phyloP scores from a whole-genome alignment of 202 grass and related monocot genomes.

The Dendrocalamus latiflorus region DNA sequence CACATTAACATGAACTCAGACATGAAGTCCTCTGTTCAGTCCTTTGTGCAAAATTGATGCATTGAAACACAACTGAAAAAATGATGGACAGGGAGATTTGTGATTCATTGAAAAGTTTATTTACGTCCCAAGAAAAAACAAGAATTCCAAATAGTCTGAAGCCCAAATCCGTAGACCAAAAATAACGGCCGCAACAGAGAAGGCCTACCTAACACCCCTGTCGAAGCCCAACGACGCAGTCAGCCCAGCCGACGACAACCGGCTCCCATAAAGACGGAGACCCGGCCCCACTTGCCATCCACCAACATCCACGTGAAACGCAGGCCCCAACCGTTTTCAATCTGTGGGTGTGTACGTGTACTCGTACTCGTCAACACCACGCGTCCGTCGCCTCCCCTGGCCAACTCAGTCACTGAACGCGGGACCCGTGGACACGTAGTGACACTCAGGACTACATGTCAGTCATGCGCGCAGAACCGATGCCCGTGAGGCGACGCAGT shows the following conservation, averaged over 20 bases:
- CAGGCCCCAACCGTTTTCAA: conserved; percentile 22
- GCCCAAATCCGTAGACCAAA: too few relatives aligned
- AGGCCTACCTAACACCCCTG: background rate
- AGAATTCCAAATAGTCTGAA: too few relatives aligned
- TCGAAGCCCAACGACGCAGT: background rate
- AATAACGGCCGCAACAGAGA: background rate
- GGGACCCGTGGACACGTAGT: conserved; percentile 1
- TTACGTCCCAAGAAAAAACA: too few relatives aligned
- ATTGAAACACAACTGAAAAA: background rate
- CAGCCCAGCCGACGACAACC: background rate
- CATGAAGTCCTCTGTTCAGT: too few relatives aligned
- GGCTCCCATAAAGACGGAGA: conserved; percentile 27
- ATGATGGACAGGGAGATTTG: background rate
- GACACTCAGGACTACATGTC: background rate
- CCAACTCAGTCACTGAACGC: background rate
- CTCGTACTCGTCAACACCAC: background rate
- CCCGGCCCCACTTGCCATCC: background rate
- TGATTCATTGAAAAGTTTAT: too few relatives aligned
- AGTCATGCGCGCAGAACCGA: background rate
- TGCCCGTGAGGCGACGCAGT: background rate
- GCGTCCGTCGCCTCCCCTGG: background rate
- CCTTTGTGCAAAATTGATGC: too few relatives aligned
- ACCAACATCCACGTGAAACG: conserved; percentile 31
- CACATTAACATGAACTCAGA: too few relatives aligned
- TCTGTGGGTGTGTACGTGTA: background rate